phyloP scores from a whole-genome alignment of 768 basidiomycete genomes.

The Rhodotorula graminis region DNA sequence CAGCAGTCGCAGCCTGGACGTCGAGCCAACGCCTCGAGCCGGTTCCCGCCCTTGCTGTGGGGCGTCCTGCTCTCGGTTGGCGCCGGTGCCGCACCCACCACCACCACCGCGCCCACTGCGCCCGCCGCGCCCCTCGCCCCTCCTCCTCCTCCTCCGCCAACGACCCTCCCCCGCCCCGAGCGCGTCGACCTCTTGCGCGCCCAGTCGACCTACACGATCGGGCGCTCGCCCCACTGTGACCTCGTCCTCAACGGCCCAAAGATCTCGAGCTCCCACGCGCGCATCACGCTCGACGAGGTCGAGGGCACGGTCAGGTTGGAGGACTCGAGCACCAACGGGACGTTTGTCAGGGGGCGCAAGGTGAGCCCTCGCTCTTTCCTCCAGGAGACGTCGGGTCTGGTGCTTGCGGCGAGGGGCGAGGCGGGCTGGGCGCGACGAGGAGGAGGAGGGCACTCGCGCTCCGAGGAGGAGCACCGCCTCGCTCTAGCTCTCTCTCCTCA shows the following conservation, averaged over 20 bases:
- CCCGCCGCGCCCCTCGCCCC: not conserved
- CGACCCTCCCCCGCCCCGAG: slow-evolving; percentile 1
- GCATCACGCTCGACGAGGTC: not conserved
- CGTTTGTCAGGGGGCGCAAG: slow-evolving; percentile 25
- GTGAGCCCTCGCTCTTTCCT: too few relatives aligned
- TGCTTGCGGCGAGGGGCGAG: too few relatives aligned
- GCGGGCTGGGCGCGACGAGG: not conserved
- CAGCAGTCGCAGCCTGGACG: not conserved
- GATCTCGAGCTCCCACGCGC: slow-evolving; percentile 24
- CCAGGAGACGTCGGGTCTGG: too few relatives aligned
- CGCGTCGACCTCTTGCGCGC: slow-evolving; percentile 12
- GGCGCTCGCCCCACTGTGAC: slow-evolving; percentile 22
- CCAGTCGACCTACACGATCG: not conserved
- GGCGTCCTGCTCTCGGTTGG: not conserved
- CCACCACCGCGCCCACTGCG: too few relatives aligned
- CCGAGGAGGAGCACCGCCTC: too few relatives aligned
- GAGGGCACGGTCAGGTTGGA: slow-evolving; percentile 24
- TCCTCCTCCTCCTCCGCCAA: not conserved
- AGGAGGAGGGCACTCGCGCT: too few relatives aligned
- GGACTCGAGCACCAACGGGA: slow-evolving; percentile 35
- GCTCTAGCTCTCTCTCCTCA: too few relatives aligned
- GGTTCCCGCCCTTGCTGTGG: slow-evolving; percentile 10
- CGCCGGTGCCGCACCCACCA: too few relatives aligned
- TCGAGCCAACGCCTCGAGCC: slow-evolving; percentile 4
- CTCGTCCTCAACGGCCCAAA: slow-evolving; percentile 24